These are phyloP conservation scores for Penicillium crystallinum DNA, from an alignment of 495 filamentous ascomycete species.

Conservation along the genomic window DNA sequence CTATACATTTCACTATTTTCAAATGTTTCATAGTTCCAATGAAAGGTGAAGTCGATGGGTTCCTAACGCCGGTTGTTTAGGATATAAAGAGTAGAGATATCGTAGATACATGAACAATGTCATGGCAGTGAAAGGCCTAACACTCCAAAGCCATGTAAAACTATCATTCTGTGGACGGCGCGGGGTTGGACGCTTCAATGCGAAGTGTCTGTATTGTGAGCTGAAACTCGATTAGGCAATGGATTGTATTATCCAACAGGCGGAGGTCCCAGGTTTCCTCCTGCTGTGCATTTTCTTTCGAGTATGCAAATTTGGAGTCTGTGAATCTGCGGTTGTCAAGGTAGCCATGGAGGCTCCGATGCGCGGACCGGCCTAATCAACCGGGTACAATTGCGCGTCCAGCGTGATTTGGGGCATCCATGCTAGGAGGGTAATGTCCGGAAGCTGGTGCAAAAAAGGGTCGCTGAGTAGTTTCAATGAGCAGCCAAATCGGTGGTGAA, in stretches of 20 bases:
- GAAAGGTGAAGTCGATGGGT: not conserved
- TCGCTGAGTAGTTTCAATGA: not conserved
- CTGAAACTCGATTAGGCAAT: not conserved
- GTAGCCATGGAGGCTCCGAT: not conserved
- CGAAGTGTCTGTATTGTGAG: not conserved
- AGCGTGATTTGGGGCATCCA: slow-evolving; percentile 1
- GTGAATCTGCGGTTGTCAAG: not conserved
- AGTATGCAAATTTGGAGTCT: not conserved
- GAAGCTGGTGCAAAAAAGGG: not conserved
- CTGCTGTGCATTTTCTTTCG: not conserved
- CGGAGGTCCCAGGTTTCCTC: not conserved
- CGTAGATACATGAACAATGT: slow-evolving; percentile 6
- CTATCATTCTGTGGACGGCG: not conserved
- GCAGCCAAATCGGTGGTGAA: not conserved
- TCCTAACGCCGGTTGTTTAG: not conserved
- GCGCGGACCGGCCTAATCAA: not conserved
- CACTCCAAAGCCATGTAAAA: not conserved
- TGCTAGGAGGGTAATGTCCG: not conserved
- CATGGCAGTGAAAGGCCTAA: not conserved
- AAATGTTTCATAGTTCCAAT: too few relatives aligned
- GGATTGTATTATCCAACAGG: not conserved
- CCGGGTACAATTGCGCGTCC: slow-evolving; percentile 1
- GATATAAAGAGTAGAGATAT: slow-evolving; percentile 1
- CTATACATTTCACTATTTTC: too few relatives aligned
- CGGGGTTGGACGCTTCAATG: not conserved